Conservation (phyloP, 2,329 filamentous ascomycete species). For the Balansia obtecta region DNA sequence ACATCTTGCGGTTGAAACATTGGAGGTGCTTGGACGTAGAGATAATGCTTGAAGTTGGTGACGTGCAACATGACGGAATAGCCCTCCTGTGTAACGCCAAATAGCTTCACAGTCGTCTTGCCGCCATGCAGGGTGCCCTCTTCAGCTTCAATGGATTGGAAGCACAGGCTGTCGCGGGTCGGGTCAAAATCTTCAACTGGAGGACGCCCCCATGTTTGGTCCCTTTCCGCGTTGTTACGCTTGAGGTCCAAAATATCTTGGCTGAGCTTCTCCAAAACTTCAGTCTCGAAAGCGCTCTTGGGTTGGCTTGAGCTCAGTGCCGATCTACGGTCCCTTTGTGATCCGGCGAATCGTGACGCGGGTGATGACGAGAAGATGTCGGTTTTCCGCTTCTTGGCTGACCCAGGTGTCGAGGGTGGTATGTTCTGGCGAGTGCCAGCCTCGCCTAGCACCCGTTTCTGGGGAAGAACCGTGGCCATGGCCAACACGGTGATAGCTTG, state of each 20-base stretch:
- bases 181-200: slow-evolving; percentile 40
- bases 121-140: slow-evolving; percentile 75
- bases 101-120: slow-evolving; percentile 71
- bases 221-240: slow-evolving; percentile 78
- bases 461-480: slow-evolving; percentile 44
- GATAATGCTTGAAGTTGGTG: slow-evolving; percentile 89
- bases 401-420: slow-evolving; percentile 38
- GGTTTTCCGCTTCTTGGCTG: slow-evolving; percentile 67
- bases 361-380: slow-evolving; percentile 48
- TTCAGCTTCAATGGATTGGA: slow-evolving; percentile 92
- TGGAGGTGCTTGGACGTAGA: slow-evolving; percentile 82
- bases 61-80: slow-evolving; percentile 93
- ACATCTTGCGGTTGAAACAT: slow-evolving; percentile 71
- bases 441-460: slow-evolving; percentile 63
- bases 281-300: slow-evolving; percentile 87
- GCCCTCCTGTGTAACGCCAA: slow-evolving; percentile 73
- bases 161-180: slow-evolving; percentile 58
- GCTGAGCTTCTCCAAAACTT: slow-evolving; percentile 89
- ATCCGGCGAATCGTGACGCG: slow-evolving; percentile 45
- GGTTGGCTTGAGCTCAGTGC: slow-evolving; percentile 60
- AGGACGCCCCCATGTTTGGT: slow-evolving; percentile 76
- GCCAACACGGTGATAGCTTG: background rate
- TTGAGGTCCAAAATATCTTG: slow-evolving; percentile 84
- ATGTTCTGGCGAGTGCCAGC: slow-evolving; percentile 53
- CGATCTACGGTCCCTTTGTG: slow-evolving; percentile 48